Conservation (phyloP, 208 protist genomes). For the Trypanosoma boissoni region DNA sequence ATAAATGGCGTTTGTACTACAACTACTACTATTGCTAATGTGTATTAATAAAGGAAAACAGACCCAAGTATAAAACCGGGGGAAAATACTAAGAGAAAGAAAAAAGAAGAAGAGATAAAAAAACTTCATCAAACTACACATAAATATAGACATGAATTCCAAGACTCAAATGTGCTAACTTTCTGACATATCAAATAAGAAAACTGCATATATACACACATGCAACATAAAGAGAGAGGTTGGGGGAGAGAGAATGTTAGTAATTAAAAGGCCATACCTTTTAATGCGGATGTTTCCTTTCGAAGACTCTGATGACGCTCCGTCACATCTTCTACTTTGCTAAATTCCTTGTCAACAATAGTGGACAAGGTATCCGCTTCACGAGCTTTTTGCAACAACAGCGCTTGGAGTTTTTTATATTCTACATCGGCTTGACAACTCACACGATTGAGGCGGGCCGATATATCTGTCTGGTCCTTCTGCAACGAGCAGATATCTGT, state of each 20-base stretch:
- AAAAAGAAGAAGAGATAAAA: background rate
- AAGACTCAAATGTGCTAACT: too few species aligned
- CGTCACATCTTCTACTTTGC: constrained; percentile 58
- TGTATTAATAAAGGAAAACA: too few species aligned
- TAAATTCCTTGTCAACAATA: constrained; percentile 75
- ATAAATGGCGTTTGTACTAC: too few species aligned
- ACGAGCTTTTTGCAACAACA: constrained; percentile 58
- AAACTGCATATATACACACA: too few species aligned
- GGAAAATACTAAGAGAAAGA: background rate
- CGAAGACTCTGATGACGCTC: constrained; percentile 52
- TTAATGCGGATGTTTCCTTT: constrained; percentile 5
- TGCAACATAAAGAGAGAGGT: background rate
- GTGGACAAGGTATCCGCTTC: constrained; percentile 63
- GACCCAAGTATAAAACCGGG: background rate
- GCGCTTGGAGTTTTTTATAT: constrained; percentile 58
- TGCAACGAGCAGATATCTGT: constrained; percentile 33
- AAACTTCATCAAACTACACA: too few species aligned
- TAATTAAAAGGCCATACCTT: constrained; percentile 14
- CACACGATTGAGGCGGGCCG: constrained; percentile 32
- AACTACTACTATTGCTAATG: too few species aligned
- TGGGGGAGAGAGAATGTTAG: background rate
- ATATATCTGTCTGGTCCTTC: constrained; percentile 33
- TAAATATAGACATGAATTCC: too few species aligned
- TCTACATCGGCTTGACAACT: constrained; percentile 60
- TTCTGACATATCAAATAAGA: too few species aligned